These are phyloP conservation scores for Aphanomyces stellatus DNA, from an alignment of 352 stramenopile species.

Conservation along the genomic window DNA sequence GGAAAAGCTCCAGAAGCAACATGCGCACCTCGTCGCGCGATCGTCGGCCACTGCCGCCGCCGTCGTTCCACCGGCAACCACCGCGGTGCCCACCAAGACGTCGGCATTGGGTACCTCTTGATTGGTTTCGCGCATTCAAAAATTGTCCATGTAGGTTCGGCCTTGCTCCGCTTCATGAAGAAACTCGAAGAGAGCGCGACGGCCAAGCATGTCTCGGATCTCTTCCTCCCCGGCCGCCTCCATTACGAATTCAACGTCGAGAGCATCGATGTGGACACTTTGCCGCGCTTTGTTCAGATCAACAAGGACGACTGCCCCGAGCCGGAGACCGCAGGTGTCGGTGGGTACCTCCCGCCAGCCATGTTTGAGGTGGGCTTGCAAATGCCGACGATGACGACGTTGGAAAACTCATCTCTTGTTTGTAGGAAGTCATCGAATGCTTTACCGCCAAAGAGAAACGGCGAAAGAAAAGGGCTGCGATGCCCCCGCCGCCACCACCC, in stretches of 20 bases:
- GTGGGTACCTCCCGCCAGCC: constrained; percentile 38
- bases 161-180: neutral
- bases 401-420: no score
- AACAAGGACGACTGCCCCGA: constrained; percentile 68
- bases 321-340: constrained; percentile 38
- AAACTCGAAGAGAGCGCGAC: neutral
- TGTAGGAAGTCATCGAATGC: constrained; percentile 31
- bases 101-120: neutral
- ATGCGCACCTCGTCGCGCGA: neutral
- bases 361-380: no score
- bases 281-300: constrained; percentile 50
- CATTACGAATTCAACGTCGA: constrained; percentile 63
- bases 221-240: constrained; percentile 64
- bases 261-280: constrained; percentile 31
- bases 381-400: neutral
- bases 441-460: constrained; percentile 19
- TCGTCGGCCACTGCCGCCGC: neutral
- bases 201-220: constrained; percentile 30
- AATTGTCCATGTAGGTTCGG: neutral
- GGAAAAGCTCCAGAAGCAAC: constrained; percentile 35
- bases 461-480: neutral
- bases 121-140: neutral
- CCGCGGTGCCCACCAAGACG: neutral
- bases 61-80: no score
- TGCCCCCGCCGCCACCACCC: neutral